phyloP scores from a whole-genome alignment of 2,329 filamentous ascomycete genomes.

The Phialocephala sp. region DNA sequence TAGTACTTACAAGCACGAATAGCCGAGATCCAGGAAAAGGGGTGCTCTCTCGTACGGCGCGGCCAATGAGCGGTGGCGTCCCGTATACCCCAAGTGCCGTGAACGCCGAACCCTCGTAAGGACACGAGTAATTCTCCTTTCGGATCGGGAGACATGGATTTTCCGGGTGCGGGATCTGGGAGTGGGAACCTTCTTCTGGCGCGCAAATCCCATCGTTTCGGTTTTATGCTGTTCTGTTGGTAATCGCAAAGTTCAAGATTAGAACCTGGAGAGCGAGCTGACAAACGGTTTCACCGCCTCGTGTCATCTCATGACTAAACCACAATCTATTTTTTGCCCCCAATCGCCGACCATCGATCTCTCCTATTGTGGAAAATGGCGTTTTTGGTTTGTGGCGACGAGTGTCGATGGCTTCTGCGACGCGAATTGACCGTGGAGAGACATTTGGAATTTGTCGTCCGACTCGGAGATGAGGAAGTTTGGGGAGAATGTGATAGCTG shows the following conservation, averaged over 20 bases:
- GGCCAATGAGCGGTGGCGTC: background rate
- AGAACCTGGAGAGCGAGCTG: too few relatives aligned
- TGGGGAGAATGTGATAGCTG: background rate
- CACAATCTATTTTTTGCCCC: constrained; percentile 2
- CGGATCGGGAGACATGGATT: background rate
- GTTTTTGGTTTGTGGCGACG: background rate
- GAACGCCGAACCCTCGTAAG: background rate
- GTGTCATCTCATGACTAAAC: background rate
- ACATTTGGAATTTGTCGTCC: too few relatives aligned
- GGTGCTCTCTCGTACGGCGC: background rate
- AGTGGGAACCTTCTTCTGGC: background rate
- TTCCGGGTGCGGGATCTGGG: background rate
- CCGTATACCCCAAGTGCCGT: background rate
- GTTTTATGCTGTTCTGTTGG: too few relatives aligned
- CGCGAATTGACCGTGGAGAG: too few relatives aligned
- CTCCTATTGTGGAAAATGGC: background rate
- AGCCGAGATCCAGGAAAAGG: background rate
- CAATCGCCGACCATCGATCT: background rate
- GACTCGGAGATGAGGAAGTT: background rate
- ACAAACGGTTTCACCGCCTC: background rate
- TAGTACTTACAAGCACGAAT: too few relatives aligned
- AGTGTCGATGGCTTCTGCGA: background rate
- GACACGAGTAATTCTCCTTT: background rate
- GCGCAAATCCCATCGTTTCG: background rate
- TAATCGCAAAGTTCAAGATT: background rate